A percentile compares a stretch with the other conserved stretches of the same genome.
phyloP scores from a whole-genome alignment of 257 asterid genomes.

The Gentiana dahurica region DNA sequence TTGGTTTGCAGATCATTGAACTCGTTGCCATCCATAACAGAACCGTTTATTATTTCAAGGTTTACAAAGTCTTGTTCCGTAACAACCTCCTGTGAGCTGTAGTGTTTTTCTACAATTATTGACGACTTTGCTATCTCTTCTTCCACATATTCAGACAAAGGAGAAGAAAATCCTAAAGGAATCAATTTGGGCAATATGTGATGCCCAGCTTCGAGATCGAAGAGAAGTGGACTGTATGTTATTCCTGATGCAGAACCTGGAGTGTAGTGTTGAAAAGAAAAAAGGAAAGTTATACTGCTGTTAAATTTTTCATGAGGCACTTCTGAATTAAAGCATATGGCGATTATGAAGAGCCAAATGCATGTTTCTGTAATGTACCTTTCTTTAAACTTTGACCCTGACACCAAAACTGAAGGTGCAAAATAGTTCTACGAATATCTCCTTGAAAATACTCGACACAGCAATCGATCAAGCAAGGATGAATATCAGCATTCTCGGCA shows the following conservation, averaged over 20 bases:
- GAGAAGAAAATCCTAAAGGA: conserved; percentile 51
- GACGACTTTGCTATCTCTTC: conserved; percentile 60
- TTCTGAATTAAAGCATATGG: background rate
- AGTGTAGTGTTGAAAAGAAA: too few relatives aligned
- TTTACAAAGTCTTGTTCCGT: conserved; percentile 23
- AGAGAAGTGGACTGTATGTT: conserved; percentile 44
- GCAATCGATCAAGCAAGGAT: conserved; percentile 59
- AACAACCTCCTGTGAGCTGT: conserved; percentile 21
- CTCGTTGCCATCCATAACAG: conserved; percentile 14
- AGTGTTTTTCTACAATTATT: conserved; percentile 35
- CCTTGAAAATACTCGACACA: conserved; percentile 54
- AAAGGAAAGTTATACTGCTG: background rate
- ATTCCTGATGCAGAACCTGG: conserved; percentile 34
- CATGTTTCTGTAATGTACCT: conserved; percentile 35
- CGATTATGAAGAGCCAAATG: conserved; percentile 8
- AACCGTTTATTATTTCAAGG: conserved; percentile 11
- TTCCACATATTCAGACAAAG: conserved; percentile 73
- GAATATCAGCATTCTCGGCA: conserved; percentile 48
- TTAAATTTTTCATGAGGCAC: background rate
- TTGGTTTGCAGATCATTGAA: conserved; percentile 37
- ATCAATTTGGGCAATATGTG: conserved; percentile 55
- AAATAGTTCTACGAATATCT: conserved; percentile 85
- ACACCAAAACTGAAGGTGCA: conserved; percentile 91
- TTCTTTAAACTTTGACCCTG: conserved; percentile 45
- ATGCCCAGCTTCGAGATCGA: conserved; percentile 88